Evolutionary conservation across 768 basidiomycete species (phyloP), one percentile per base, ranked within the genome.

Genomic region (Agrocybe chaxingu): DNA sequence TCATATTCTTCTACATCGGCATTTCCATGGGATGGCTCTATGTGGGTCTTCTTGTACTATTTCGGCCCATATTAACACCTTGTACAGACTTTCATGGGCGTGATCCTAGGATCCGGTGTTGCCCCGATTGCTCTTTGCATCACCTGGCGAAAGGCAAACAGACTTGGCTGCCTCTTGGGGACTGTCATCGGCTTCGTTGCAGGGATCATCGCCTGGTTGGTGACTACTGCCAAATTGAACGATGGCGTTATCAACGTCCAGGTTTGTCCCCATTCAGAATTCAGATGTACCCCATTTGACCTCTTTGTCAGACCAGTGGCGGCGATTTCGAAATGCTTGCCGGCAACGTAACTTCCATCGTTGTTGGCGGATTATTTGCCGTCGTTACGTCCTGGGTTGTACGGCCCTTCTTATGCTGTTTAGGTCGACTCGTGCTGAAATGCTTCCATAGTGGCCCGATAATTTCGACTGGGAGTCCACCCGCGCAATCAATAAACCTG

Each of bases 11-110:
- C 69, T 93, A 88, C 64, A 92, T 94, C 55, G 92, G 92, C 6
- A 84, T 95, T 29, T 90, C 87, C 19, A 87, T 95, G 87, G 92
- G 92, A 13, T 95, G 92, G 90, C 83, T 95, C 48, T 94, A 94
- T 57, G 87, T 90, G 56, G 42, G 85, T 75, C 1, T 31, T 31
- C 11, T 13, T 24, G 9, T 32, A 39, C 7, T 34, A 45, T 45
- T 42, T 41, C 30, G 43, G 8, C 11, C 31, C 5, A 43, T 42
- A 4, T n/a, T 24, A 30, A 10, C 29, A 33, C 48, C 19, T 19
- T 10, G 46, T 12, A 13, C 50, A 89, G 88, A 88, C 85, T 5
- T 90, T 91, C 67, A 92, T 92, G 89, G 91, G 92, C 2, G 87
- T 90, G 43, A 80, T 91, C 36, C 78, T 92, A 8, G 91, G 93